Conservation (phyloP, 2,329 filamentous ascomycete genomes). For the Rutstroemia sydowiana region DNA sequence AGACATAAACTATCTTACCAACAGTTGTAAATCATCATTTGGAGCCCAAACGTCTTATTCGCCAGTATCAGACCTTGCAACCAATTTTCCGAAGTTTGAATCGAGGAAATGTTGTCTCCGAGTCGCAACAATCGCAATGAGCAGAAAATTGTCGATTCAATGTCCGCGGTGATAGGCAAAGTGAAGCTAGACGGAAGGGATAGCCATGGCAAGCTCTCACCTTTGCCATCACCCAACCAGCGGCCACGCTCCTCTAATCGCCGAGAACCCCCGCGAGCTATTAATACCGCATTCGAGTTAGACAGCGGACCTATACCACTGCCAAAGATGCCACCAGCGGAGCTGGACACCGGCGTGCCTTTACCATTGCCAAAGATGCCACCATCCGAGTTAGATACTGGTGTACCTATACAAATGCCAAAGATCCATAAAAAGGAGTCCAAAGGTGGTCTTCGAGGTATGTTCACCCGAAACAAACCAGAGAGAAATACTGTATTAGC, state of each 20-base stretch:
- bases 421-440: constrained; percentile 22
- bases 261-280: constrained; percentile 22
- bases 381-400: no score
- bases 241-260: constrained; percentile 16
- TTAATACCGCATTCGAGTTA: constrained; percentile 13
- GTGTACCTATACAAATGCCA: constrained; percentile 18
- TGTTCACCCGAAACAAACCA: constrained; percentile 26
- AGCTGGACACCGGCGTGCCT: no score
- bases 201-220: neutral
- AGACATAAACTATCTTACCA: no score
- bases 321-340: no score
- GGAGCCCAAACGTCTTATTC: no score
- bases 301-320: no score
- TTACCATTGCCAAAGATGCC: no score
- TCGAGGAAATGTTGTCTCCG: no score
- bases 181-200: neutral
- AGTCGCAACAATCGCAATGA: neutral
- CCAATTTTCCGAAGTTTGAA: no score
- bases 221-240: neutral
- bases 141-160: neutral
- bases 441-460: constrained; percentile 25
- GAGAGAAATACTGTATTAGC: constrained; percentile 18
- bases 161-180: neutral
- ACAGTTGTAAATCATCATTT: no score
- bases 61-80: no score